Conservation (phyloP, 1,284 basidiomycete species). For the Cutaneotrichosporon cyanovorans region DNA sequence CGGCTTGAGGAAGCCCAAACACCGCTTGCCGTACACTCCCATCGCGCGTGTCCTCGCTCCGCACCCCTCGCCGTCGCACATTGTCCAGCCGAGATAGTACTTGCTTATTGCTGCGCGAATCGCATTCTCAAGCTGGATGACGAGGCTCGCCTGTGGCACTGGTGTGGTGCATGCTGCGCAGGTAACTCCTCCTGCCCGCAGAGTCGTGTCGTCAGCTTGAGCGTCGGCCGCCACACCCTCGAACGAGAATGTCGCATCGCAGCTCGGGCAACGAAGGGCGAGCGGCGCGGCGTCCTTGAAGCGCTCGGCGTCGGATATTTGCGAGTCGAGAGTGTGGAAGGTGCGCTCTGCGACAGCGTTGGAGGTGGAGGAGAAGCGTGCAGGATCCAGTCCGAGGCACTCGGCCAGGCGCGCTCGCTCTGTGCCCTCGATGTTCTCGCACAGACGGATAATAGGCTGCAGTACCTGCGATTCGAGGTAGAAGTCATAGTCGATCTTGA, state of each 20-base stretch:
- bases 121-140: slow-evolving; percentile 76
- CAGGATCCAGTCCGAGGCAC: slow-evolving; percentile 89
- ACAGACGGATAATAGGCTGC: slow-evolving; percentile 89
- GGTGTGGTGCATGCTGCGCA: slow-evolving; percentile 54
- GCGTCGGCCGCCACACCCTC: slow-evolving; percentile 50
- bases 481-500: slow-evolving; percentile 69
- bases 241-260: slow-evolving; percentile 59
- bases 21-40: slow-evolving; percentile 80
- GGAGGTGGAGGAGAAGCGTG: slow-evolving; percentile 56
- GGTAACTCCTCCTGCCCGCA: slow-evolving; percentile 50
- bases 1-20: slow-evolving; percentile 52
- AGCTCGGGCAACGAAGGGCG: slow-evolving; percentile 64
- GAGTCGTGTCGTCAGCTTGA: slow-evolving; percentile 53
- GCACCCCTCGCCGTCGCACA: slow-evolving; percentile 83
- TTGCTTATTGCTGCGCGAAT: slow-evolving; percentile 67
- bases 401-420: slow-evolving; percentile 85
- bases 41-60: slow-evolving; percentile 73
- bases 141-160: slow-evolving; percentile 58
- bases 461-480: slow-evolving; percentile 89
- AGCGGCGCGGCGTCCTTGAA: slow-evolving; percentile 70
- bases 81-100: slow-evolving; percentile 84
- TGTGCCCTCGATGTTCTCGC: slow-evolving; percentile 93
- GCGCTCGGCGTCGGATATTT: slow-evolving; percentile 77
- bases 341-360: slow-evolving; percentile 57
- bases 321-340: slow-evolving; percentile 80